Base-by-base conservation (phyloP, 2,329 filamentous ascomycete genomes). In the Beauveria caledonica region DNA sequence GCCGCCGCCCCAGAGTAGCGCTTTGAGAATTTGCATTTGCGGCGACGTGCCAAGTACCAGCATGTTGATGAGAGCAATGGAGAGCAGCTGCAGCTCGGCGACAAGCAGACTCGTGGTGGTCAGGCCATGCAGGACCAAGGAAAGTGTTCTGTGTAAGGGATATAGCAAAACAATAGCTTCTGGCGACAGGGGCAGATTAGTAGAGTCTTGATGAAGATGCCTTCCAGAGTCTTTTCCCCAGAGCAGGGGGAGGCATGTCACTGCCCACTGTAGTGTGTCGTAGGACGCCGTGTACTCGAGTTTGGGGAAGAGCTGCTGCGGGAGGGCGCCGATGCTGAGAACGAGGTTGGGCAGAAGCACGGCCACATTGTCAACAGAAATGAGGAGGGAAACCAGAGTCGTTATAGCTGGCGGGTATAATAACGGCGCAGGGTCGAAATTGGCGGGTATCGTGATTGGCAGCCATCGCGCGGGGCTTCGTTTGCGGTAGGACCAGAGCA, bases 351-450 rank as follows among this genome's bases (percentile, higher is more conserved):
- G 86, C 8, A 96, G 74, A 21, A 96, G 71, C 13, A 86, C 78
- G 17, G 79, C 78, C 3, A 82, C 78, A 50, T 83, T 84, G 53
- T 82, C 80, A 55, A 80, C 78, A 8, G 86, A 84, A 46, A 96
- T 79, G 10, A 92, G 86, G 5, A 94, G 77, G 1, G 92, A 86
- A 29, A 94, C 87, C 50, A 92, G 79, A 17, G 92, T 74, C 1
- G 92, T 90, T 33, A 96, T 79, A 2, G 86, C 74, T 6, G 88
- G 82, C 19, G 93, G 93, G 70, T 97, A 97, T 61, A 97, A 74
- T n/a, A 96, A 79, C 11, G 92, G 90, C 7, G 93, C 93, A 3
- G 92, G 92, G 69, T 97, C 93, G 73, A 97, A 96, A n/a, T 83
- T 80, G 4, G 85, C 76, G 0, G 92, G 91, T 42, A 96, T 77